Conservation (phyloP, 148 eudicot species). For the Silene uniflora region DNA sequence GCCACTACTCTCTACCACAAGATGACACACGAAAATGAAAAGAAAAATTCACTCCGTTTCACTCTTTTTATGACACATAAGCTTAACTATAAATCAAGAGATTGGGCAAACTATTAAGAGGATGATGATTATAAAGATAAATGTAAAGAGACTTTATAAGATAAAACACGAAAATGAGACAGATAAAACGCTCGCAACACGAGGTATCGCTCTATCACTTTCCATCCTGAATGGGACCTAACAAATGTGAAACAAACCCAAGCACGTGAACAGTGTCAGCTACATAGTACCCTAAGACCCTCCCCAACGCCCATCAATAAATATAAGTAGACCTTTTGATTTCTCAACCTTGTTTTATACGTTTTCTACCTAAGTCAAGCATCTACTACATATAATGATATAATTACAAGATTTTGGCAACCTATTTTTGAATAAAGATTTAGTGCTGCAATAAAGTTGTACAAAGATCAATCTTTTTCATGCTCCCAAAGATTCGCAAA, state of each 20-base stretch:
- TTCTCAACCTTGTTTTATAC: background rate
- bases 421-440: constrained; percentile 15
- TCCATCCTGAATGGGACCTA: background rate
- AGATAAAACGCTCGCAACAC: background rate
- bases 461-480: constrained; percentile 14
- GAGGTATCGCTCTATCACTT: background rate
- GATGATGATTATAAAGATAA: too few species aligned
- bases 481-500: constrained; percentile 6
- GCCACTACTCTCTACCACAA: background rate
- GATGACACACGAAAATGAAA: too few species aligned
- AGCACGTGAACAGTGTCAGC: constrained; percentile 30
- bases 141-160: too few species aligned
- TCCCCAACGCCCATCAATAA: constrained; percentile 10
- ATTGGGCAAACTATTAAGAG: too few species aligned
- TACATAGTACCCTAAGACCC: background rate
- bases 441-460: constrained; percentile 6
- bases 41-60: too few species aligned
- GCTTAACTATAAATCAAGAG: too few species aligned
- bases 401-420: constrained; percentile 20
- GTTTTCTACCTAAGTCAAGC: background rate
- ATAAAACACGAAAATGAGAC: background rate
- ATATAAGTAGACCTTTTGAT: background rate
- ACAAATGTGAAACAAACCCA: background rate
- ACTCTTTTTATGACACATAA: too few species aligned
- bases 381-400: background rate